Conservation (phyloP, 208 protist genomes). For the Leishmania braziliensis region DNA sequence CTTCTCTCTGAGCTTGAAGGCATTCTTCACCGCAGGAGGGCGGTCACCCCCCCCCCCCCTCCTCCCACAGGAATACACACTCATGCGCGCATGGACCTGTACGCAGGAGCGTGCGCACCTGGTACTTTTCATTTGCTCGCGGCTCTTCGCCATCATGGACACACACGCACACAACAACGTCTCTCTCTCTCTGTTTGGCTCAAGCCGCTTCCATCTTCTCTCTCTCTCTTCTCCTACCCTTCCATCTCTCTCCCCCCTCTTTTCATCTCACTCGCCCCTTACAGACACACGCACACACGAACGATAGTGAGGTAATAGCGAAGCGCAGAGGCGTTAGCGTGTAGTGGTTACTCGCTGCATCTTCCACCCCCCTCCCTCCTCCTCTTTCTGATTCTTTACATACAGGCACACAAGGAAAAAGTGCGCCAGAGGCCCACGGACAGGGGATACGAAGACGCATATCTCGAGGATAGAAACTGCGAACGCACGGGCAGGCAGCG, state of each 20-base stretch:
- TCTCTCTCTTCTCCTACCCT: not conserved
- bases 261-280: not conserved
- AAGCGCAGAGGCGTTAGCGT: not conserved
- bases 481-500: not conserved
- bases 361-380: not conserved
- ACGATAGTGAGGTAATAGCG: not conserved
- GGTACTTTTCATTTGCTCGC: not conserved
- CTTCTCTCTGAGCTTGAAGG: not conserved
- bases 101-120: not conserved
- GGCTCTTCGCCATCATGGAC: not conserved
- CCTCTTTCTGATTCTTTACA: not conserved
- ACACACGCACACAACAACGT: not conserved
- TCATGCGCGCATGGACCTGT: not conserved
- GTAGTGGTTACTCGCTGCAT: not conserved
- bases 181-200: slow-evolving; percentile 1
- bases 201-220: not conserved
- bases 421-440: not conserved
- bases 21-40: not conserved
- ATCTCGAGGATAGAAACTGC: too few relatives aligned
- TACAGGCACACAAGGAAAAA: slow-evolving; percentile 7
- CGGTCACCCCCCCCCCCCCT: not conserved
- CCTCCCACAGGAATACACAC: not conserved
- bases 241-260: not conserved
- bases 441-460: not conserved
- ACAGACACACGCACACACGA: slow-evolving; percentile 16